Evolutionary conservation across 1,284 basidiomycete genomes (phyloP), one percentile per base, ranked within the genome.

Genomic region (Puccinia hordei): DNA sequence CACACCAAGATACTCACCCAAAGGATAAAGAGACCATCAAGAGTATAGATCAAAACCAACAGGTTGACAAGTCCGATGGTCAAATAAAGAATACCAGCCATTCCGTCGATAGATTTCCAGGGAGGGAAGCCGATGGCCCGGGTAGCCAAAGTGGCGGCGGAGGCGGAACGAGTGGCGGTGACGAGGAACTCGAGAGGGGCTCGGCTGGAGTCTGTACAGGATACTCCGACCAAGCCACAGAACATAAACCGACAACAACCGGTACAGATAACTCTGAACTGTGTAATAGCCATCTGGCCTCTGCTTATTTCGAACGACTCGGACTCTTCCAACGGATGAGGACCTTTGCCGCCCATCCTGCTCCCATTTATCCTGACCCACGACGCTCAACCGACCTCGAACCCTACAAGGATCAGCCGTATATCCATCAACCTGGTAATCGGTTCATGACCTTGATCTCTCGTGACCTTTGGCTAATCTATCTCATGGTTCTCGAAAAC

Each of bases 251-350:
- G 27, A 59, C 57, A 10, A 57, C 19, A n/a, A 59, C 27, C 6
- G 33, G 30, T 27, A 59, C 10, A 27, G 53, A 24, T 15, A 3
- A 17, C 12, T 57, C 49, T 46, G 24, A 33, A 74, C 44, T 61
- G 22, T n/a, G 53, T 10, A 77, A 83, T 0, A 63, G 27, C 44
- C 83, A 76, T 33, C 80, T 85, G 9, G 81, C 83, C 0, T 79
- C 81, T 22, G 84, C 85, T 55, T 82, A 84, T 9, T 69, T 81
- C 22, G 74, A 82, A 41, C 81, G 84, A 13, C 84, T 83, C 65
- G 79, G 53, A 13, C 49, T 82, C 22, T 82, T 85, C 72, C 83
- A 83, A 41, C 81, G 84, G 12, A 85, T 85, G 81, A 51, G 82
- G 4, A 17, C 44, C 15, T 74, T 59, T 27, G 51, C 73, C 19